A percentile compares a stretch with the other conserved stretches of the same genome.
Conservation (phyloP, 2,329 filamentous ascomycete species). For the Trichoderma lentiforme region DNA sequence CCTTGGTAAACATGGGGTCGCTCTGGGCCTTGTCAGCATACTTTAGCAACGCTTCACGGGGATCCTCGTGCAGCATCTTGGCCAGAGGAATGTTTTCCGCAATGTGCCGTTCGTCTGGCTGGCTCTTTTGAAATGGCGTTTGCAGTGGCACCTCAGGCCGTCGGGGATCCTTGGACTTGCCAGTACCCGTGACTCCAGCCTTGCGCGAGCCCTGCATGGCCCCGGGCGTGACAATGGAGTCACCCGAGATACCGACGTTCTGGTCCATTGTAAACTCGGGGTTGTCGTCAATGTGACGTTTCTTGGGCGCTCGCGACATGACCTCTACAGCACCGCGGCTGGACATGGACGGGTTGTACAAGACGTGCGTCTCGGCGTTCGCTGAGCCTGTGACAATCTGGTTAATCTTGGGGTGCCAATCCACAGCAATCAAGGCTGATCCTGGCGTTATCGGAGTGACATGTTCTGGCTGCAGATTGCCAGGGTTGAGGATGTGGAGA, state of each 20-base stretch:
- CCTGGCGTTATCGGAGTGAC: slow-evolving; percentile 86
- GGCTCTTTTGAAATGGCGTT: slow-evolving; percentile 86
- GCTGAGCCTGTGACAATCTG: slow-evolving; percentile 94
- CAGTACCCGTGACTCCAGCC: slow-evolving; percentile 73
- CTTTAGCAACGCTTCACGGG: slow-evolving; percentile 86
- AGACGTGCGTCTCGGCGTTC: slow-evolving; percentile 82
- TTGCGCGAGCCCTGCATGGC: slow-evolving; percentile 50
- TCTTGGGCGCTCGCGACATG: slow-evolving; percentile 91
- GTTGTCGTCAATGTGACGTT: slow-evolving; percentile 92
- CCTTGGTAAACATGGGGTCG: slow-evolving; percentile 91
- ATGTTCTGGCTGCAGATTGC: slow-evolving; percentile 79
- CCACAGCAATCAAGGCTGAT: slow-evolving; percentile 75
- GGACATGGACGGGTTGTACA: slow-evolving; percentile 87
- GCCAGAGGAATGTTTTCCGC: slow-evolving; percentile 84
- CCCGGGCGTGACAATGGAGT: slow-evolving; percentile 72
- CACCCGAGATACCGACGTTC: slow-evolving; percentile 74
- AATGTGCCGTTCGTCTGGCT: slow-evolving; percentile 87
- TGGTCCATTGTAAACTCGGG: slow-evolving; percentile 81
- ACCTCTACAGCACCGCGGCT: slow-evolving; percentile 78
- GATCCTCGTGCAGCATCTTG: slow-evolving; percentile 93
- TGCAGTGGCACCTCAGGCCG: slow-evolving; percentile 79
- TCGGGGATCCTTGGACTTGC: slow-evolving; percentile 72
- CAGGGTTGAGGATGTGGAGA: slow-evolving; percentile 89
- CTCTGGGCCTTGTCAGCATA: slow-evolving; percentile 92
- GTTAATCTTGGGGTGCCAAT: slow-evolving; percentile 93